Evolutionary conservation across 495 filamentous ascomycete species (phyloP).

Genomic region (Penicillium canescens): DNA sequence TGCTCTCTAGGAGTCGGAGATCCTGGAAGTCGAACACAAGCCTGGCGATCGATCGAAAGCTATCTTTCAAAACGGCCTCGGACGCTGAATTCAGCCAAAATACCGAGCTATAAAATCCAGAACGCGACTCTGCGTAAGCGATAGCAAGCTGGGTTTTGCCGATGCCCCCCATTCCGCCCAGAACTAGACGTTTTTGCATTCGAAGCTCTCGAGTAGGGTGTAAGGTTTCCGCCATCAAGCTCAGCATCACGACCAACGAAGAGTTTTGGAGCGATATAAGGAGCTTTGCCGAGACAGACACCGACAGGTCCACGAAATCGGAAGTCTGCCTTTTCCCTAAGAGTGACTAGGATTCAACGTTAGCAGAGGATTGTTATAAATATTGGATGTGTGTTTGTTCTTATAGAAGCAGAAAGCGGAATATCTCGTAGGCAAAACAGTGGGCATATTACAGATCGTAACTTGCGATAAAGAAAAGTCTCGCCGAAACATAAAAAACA

Average conservation of each 20-base stretch:
- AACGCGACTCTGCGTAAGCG: conserved; percentile 2
- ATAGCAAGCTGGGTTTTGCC: conserved; percentile 20
- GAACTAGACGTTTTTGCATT: neutral
- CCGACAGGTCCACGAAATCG: conserved; percentile 8
- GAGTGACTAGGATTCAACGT: neutral
- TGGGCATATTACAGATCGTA: no score
- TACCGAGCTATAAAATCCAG: conserved; percentile 2
- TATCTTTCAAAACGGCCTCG: conserved; percentile 12
- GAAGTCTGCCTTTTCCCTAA: conserved; percentile 5
- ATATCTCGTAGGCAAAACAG: no score
- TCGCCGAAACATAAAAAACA: no score
- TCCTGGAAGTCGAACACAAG: conserved; percentile 3
- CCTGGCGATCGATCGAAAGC: conserved; percentile 4
- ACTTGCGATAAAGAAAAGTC: no score
- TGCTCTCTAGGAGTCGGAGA: no score
- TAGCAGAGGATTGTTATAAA: no score
- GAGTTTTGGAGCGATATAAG: conserved; percentile 3
- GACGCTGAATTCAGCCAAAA: conserved; percentile 14
- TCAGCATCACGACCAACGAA: conserved; percentile 9
- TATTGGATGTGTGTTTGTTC: no score
- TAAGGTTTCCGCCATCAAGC: neutral
- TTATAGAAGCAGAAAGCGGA: no score
- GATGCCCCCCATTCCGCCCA: conserved; percentile 5
- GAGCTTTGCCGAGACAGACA: conserved; percentile 2
- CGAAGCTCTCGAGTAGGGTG: neutral